Percentiles rank a stretch among this genome's conserved stretches.
Evolutionary conservation across 345 rosid genomes (phyloP).

Genomic region (Arabis alpina): DNA sequence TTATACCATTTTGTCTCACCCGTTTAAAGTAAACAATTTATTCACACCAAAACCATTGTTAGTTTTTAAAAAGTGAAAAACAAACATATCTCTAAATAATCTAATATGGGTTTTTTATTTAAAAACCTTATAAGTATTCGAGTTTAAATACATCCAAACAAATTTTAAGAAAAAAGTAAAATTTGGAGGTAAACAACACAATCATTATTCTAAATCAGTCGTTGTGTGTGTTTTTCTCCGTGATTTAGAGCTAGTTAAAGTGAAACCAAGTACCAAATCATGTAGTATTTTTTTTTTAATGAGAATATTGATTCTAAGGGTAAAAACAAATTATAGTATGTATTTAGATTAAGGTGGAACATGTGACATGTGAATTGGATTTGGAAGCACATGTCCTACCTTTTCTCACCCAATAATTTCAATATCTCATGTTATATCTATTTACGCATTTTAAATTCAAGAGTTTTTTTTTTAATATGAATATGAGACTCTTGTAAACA

Average conservation of each 20-base stretch:
- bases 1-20: slow-evolving; percentile 13
- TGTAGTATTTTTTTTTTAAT: background rate
- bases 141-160: too few relatives aligned
- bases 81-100: too few relatives aligned
- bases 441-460: background rate
- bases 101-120: too few relatives aligned
- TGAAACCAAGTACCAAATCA: background rate
- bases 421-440: background rate
- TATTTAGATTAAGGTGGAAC: slow-evolving; percentile 13
- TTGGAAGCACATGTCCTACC: slow-evolving; percentile 32
- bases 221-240: background rate
- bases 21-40: background rate
- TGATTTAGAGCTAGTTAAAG: slow-evolving; percentile 26
- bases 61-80: background rate
- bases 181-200: background rate
- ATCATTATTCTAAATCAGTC: slow-evolving; percentile 12
- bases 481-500: background rate
- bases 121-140: too few relatives aligned
- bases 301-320: background rate
- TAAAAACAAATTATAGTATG: background rate
- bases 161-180: too few relatives aligned
- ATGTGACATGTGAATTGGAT: slow-evolving; percentile 35
- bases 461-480: background rate
- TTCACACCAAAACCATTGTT: background rate
- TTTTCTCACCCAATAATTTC: slow-evolving; percentile 1